A percentile compares a stretch with the other conserved stretches of the same genome.
phyloP scores from a whole-genome alignment of 2,329 filamentous ascomycete species.

The Hymenoscyphus fraxineus region DNA sequence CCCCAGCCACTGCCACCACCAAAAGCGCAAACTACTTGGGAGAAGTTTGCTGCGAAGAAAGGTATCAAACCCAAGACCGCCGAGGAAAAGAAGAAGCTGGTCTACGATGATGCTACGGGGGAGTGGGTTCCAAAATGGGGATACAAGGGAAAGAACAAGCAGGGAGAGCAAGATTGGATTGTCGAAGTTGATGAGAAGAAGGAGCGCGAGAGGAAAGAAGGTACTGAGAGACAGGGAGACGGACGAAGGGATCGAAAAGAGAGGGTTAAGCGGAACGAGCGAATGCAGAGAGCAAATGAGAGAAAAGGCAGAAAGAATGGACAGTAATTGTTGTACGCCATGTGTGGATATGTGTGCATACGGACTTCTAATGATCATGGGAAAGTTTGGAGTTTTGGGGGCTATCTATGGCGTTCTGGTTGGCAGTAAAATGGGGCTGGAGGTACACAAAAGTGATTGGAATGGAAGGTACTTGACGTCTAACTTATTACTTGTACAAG shows the following conservation, averaged over 20 bases:
- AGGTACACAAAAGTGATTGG: conserved; percentile 2
- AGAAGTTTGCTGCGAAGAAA: conserved; percentile 94
- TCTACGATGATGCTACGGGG: conserved; percentile 78
- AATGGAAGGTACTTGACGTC: not conserved
- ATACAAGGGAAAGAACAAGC: conserved; percentile 86
- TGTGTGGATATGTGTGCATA: not conserved
- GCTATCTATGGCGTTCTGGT: conserved; percentile 5
- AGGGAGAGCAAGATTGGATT: conserved; percentile 78
- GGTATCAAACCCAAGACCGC: conserved; percentile 87
- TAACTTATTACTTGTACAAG: too few species aligned
- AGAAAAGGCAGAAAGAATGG: conserved; percentile 40
- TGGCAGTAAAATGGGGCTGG: not conserved
- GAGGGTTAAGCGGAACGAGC: conserved; percentile 66
- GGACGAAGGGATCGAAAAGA: conserved; percentile 64
- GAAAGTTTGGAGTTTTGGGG: conserved; percentile 5
- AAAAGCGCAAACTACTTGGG: conserved; percentile 88
- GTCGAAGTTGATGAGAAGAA: conserved; percentile 84
- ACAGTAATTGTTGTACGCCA: not conserved
- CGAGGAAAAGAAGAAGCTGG: conserved; percentile 71
- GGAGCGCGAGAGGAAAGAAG: conserved; percentile 60
- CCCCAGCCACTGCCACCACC: conserved; percentile 66
- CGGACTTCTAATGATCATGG: not conserved
- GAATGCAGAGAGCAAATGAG: conserved; percentile 65
- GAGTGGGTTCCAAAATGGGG: conserved; percentile 96
- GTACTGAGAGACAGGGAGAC: conserved; percentile 57